These are phyloP conservation scores for Erigeron canadensis DNA, from an alignment of 129 eudicot species.

Conservation along the genomic window DNA sequence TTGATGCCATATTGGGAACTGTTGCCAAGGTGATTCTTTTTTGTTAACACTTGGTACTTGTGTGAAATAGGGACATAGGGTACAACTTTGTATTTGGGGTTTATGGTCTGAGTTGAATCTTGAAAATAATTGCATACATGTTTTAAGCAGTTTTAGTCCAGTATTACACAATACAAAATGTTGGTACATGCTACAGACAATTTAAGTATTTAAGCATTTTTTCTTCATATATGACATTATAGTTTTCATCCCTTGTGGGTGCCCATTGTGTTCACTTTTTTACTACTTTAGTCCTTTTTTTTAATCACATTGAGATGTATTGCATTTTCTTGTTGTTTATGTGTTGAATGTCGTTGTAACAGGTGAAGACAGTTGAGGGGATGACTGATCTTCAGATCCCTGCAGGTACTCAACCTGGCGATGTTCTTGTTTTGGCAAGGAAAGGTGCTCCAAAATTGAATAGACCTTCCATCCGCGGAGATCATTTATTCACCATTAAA, in stretches of 20 bases:
- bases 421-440: constrained; percentile 86
- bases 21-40: constrained; percentile 54
- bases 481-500: constrained; percentile 84
- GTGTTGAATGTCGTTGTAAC: constrained; percentile 25
- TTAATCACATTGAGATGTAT: neutral
- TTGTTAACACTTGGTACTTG: neutral
- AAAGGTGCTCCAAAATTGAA: constrained; percentile 94
- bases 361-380: constrained; percentile 98
- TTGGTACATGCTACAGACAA: neutral
- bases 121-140: neutral
- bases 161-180: neutral
- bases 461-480: constrained; percentile 97
- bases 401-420: constrained; percentile 98
- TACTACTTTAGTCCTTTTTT: too few relatives aligned
- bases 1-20: constrained; percentile 92
- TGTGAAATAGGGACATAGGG: constrained; percentile 14
- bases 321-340: neutral
- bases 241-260: neutral
- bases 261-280: too few relatives aligned
- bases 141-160: neutral
- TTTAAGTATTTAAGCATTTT: neutral
- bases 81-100: neutral
- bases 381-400: constrained; percentile 80
- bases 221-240: neutral
- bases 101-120: neutral